Percentiles rank a stretch among this genome's conserved stretches.
These are phyloP conservation scores for Wilcoxina mikolae DNA, from an alignment of 495 filamentous ascomycete genomes.

Conservation along the genomic window DNA sequence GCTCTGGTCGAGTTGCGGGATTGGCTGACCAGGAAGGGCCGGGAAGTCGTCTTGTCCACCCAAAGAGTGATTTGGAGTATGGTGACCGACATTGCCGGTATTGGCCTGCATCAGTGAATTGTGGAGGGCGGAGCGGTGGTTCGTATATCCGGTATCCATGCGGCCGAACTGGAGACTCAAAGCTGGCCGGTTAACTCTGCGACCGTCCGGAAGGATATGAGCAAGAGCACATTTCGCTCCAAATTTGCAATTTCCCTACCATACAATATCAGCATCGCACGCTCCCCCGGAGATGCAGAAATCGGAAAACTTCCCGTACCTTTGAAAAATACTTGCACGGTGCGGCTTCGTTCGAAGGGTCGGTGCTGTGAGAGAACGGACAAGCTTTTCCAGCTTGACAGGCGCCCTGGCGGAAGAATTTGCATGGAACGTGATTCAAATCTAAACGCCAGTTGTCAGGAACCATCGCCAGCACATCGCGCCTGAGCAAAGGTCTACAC, in stretches of 20 bases:
- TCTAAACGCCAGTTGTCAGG: conserved; percentile 38
- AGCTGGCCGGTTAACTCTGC: conserved; percentile 68
- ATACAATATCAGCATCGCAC: conserved; percentile 2
- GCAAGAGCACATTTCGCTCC: conserved; percentile 92
- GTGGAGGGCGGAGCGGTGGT: conserved; percentile 58
- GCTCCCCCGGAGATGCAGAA: not conserved
- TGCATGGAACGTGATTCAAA: conserved; percentile 95
- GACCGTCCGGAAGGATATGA: conserved; percentile 86
- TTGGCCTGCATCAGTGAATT: conserved; percentile 71
- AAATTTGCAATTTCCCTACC: conserved; percentile 96
- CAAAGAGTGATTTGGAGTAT: conserved; percentile 30
- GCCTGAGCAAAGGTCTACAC: conserved; percentile 6
- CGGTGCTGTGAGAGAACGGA: conserved; percentile 85
- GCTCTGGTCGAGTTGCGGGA: conserved; percentile 12
- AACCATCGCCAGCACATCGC: not conserved
- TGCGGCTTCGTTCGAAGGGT: conserved; percentile 61
- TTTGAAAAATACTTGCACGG: conserved; percentile 98
- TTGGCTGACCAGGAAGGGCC: conserved; percentile 30
- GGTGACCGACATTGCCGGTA: conserved; percentile 29
- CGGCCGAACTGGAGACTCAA: conserved; percentile 29
- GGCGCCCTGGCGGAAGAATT: conserved; percentile 91
- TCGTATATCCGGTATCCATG: conserved; percentile 29
- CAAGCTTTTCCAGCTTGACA: conserved; percentile 94
- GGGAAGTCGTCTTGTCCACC: conserved; percentile 33
- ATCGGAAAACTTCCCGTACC: conserved; percentile 38